A percentile compares a stretch with the other conserved stretches of the same genome.
Conservation (phyloP, 75 land plant genomes). For the Larix kaempferi region DNA sequence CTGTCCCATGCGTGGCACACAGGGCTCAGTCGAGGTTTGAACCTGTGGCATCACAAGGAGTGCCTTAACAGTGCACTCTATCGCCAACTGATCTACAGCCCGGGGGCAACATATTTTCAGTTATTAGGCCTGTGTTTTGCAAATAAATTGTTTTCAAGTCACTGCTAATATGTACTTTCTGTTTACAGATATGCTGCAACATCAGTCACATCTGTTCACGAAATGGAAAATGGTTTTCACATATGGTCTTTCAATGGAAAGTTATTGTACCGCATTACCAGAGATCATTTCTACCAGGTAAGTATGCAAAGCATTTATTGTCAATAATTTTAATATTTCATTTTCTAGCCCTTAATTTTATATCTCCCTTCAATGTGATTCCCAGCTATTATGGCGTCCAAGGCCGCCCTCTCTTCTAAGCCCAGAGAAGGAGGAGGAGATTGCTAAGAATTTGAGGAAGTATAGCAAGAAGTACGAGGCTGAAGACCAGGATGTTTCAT, state of each 20-base stretch:
- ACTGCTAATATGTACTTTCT: no score
- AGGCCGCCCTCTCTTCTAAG: constrained; percentile 79
- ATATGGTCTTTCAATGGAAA: constrained; percentile 96
- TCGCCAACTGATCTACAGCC: no score
- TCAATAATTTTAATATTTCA: no score
- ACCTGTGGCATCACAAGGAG: no score
- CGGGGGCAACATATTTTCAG: no score
- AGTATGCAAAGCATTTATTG: no score
- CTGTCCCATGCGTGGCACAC: no score
- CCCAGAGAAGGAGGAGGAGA: constrained; percentile 76
- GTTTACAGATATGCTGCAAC: constrained; percentile 75
- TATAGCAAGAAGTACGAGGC: constrained; percentile 96
- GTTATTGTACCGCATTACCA: constrained; percentile 66
- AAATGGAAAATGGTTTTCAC: constrained; percentile 96
- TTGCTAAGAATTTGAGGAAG: constrained; percentile 78
- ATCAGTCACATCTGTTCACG: constrained; percentile 78
- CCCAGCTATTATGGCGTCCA: constrained; percentile 86
- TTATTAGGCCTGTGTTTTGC: no score
- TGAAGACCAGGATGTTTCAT: constrained; percentile 66
- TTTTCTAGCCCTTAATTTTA: no score
- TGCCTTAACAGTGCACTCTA: no score
- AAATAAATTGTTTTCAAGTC: no score
- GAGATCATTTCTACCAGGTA: constrained; percentile 89
- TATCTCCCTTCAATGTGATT: background rate
- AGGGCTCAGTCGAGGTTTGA: no score